Percentiles rank a stretch among this genome's conserved stretches.
phyloP scores from a whole-genome alignment of 495 filamentous ascomycete genomes.

The Podospora fimiseda region DNA sequence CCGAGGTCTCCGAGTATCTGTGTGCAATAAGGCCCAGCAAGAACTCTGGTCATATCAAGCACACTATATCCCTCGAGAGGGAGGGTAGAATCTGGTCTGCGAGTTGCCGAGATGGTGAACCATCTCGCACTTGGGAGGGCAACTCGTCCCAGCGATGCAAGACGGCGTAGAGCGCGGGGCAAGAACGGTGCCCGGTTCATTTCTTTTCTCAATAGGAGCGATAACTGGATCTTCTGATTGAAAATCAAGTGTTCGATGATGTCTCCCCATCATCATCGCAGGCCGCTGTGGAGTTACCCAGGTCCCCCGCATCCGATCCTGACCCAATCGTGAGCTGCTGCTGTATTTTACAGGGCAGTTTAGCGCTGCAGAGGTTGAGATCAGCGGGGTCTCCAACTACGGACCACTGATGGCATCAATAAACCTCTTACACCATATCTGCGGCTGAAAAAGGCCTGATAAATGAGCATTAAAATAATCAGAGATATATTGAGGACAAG shows the following conservation, averaged over 20 bases:
- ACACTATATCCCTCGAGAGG: slow-evolving; percentile 82
- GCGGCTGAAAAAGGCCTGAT: no score
- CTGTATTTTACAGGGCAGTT: not conserved
- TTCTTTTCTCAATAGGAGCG: no score
- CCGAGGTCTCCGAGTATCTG: slow-evolving; percentile 95
- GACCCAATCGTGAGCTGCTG: not conserved
- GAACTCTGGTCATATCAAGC: slow-evolving; percentile 91
- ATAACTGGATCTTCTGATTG: no score
- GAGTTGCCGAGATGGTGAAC: slow-evolving; percentile 11
- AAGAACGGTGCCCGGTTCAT: slow-evolving; percentile 7
- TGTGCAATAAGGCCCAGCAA: slow-evolving; percentile 97
- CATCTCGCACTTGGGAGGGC: not conserved
- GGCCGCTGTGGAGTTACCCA: not conserved
- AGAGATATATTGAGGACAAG: no score
- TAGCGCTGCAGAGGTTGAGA: not conserved
- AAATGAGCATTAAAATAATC: no score
- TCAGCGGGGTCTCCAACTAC: no score
- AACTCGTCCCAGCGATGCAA: not conserved
- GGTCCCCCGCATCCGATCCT: no score
- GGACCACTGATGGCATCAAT: no score
- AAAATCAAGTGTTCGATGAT: no score
- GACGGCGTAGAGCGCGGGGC: slow-evolving; percentile 3
- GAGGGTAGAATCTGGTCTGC: slow-evolving; percentile 25
- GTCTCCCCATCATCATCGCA: not conserved
- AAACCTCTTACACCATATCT: no score